phyloP scores from a whole-genome alignment of 768 basidiomycete genomes.

The Naganishia friedmannii region DNA sequence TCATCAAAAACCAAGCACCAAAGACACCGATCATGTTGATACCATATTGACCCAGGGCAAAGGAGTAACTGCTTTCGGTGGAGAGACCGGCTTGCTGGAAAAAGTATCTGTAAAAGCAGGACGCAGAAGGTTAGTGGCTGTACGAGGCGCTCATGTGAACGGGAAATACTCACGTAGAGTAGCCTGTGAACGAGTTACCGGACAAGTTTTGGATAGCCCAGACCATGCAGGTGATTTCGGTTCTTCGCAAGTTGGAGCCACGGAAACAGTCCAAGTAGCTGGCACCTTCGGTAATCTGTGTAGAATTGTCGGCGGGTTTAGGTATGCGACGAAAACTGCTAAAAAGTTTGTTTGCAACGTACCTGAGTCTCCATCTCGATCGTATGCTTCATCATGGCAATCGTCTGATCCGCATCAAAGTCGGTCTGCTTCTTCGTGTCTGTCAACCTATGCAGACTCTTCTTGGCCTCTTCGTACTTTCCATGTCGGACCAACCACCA shows the following conservation, averaged over 20 bases:
- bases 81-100: constrained; percentile 43
- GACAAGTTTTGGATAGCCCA: constrained; percentile 47
- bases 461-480: constrained; percentile 35
- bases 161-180: constrained; percentile 19
- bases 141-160: neutral
- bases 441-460: constrained; percentile 30
- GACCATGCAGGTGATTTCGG: constrained; percentile 40
- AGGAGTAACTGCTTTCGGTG: constrained; percentile 29
- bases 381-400: constrained; percentile 49
- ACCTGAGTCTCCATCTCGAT: constrained; percentile 33
- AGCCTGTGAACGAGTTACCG: constrained; percentile 36
- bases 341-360: neutral
- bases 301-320: constrained; percentile 4
- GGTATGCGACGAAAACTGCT: neutral
- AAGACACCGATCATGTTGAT: constrained; percentile 41
- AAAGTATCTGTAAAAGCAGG: constrained; percentile 40
- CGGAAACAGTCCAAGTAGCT: constrained; percentile 44
- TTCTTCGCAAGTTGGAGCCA: constrained; percentile 41
- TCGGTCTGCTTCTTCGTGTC: constrained; percentile 16
- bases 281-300: constrained; percentile 29
- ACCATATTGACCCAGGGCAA: constrained; percentile 43
- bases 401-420: constrained; percentile 39
- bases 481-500: constrained; percentile 50
- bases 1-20: constrained; percentile 38
- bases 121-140: neutral